A percentile compares a stretch with the other conserved stretches of the same genome.
These are phyloP conservation scores for Liquidambar formosana DNA, from an alignment of 164 flowering plant species.

Conservation along the genomic window DNA sequence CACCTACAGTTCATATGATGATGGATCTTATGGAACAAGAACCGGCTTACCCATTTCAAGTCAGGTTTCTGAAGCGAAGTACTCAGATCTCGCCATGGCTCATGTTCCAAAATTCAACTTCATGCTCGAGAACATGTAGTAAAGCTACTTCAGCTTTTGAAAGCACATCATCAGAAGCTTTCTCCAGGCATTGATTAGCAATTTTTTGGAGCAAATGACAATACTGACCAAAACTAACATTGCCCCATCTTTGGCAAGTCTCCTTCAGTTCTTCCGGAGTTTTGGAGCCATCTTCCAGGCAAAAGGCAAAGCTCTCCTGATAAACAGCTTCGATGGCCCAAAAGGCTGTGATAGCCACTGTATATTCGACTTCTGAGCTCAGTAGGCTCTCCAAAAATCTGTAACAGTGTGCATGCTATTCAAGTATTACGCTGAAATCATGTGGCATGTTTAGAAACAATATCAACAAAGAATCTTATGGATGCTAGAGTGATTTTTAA, in stretches of 20 bases:
- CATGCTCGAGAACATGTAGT: slow-evolving; percentile 58
- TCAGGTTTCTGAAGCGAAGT: neutral
- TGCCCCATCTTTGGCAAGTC: slow-evolving; percentile 90
- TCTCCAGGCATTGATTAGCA: slow-evolving; percentile 48
- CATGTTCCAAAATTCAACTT: slow-evolving; percentile 94
- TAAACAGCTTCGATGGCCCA: slow-evolving; percentile 92
- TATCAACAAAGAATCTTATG: too few relatives aligned
- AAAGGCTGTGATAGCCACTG: slow-evolving; percentile 72
- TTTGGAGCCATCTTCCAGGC: slow-evolving; percentile 59
- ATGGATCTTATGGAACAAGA: too few relatives aligned
- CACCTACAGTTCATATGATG: too few relatives aligned
- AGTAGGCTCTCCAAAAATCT: slow-evolving; percentile 71
- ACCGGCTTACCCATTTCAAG: too few relatives aligned
- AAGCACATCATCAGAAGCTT: slow-evolving; percentile 43
- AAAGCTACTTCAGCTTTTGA: slow-evolving; percentile 56
- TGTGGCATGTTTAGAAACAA: too few relatives aligned
- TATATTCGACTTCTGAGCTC: slow-evolving; percentile 53
- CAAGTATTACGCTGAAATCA: neutral
- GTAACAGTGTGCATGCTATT: slow-evolving; percentile 1
- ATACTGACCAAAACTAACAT: slow-evolving; percentile 60
- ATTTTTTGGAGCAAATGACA: slow-evolving; percentile 56
- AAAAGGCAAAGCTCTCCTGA: slow-evolving; percentile 76
- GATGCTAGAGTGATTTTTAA: too few relatives aligned
- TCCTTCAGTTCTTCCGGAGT: slow-evolving; percentile 64
- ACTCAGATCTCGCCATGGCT: slow-evolving; percentile 39